Conservation (phyloP, 192 early-diverging fungal genomes). For the Entomortierella beljakovae region DNA sequence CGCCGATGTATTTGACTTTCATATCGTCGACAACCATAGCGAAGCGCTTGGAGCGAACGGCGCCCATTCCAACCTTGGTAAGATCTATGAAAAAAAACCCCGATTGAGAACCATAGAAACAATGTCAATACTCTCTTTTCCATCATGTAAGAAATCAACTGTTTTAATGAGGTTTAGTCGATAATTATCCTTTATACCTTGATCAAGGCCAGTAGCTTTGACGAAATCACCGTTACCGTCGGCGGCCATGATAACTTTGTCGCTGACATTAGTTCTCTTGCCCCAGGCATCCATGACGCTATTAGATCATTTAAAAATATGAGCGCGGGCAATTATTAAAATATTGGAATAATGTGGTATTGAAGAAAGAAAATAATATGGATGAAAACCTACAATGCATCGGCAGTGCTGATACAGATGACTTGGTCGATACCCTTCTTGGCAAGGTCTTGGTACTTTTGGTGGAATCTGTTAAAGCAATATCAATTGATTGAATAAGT, state of each 20-base stretch:
- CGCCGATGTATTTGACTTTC: constrained; percentile 78
- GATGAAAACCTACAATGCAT: constrained; percentile 64
- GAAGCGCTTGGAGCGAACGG: constrained; percentile 75
- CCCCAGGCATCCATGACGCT: constrained; percentile 68
- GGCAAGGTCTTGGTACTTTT: constrained; percentile 66
- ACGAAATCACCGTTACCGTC: constrained; percentile 80
- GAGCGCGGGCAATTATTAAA: constrained; percentile 15
- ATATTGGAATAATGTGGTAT: neutral
- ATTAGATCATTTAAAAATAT: neutral
- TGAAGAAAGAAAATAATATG: constrained; percentile 31
- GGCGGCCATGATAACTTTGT: constrained; percentile 77
- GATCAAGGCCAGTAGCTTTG: constrained; percentile 72
- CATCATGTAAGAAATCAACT: neutral
- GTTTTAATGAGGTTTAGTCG: neutral
- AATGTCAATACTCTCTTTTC: neutral
- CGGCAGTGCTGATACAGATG: constrained; percentile 70
- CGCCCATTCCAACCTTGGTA: constrained; percentile 72
- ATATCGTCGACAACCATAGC: constrained; percentile 80
- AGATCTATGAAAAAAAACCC: constrained; percentile 55
- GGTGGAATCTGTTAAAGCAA: constrained; percentile 59
- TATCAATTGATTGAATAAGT: neutral
- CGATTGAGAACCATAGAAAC: neutral
- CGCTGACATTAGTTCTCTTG: constrained; percentile 56
- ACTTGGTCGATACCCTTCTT: constrained; percentile 78
- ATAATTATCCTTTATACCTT: constrained; percentile 35